phyloP scores from a whole-genome alignment of 2,329 filamentous ascomycete genomes.

The Apiospora kogelbergensis region DNA sequence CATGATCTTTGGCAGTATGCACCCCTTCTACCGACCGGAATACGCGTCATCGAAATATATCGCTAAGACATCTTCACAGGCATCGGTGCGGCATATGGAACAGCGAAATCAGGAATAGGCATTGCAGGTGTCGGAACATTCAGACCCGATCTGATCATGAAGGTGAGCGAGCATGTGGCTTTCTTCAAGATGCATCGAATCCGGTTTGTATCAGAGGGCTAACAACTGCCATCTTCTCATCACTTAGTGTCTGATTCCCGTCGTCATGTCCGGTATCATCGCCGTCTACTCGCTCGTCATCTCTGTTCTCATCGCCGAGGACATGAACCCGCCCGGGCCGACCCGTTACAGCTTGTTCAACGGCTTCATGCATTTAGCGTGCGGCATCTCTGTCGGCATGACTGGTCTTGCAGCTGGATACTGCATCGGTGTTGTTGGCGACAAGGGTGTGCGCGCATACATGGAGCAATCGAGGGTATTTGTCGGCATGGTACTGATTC shows the following conservation, averaged over 20 bases:
- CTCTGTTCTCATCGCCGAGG: constrained; percentile 90
- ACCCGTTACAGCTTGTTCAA: constrained; percentile 81
- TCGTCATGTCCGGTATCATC: constrained; percentile 99
- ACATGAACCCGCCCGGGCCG: constrained; percentile 71
- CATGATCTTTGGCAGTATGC: constrained; percentile 82
- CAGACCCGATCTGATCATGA: constrained; percentile 87
- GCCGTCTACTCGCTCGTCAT: constrained; percentile 98
- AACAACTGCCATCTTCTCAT: background rate
- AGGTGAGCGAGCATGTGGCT: constrained; percentile 53
- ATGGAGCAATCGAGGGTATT: constrained; percentile 97
- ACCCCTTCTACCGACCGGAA: constrained; percentile 18
- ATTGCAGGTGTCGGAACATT: constrained; percentile 85
- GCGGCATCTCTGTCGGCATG: constrained; percentile 86
- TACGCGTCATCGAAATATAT: constrained; percentile 8
- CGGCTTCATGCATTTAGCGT: constrained; percentile 91
- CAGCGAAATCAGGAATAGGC: constrained; percentile 84
- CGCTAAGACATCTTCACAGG: constrained; percentile 37
- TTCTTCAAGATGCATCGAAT: background rate
- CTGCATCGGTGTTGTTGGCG: constrained; percentile 93
- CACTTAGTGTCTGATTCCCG: constrained; percentile 74
- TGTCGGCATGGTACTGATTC: constrained; percentile 96
- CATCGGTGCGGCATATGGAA: constrained; percentile 80
- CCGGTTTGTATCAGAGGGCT: background rate
- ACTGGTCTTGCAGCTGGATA: constrained; percentile 94
- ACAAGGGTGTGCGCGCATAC: constrained; percentile 89